Evolutionary conservation across 768 basidiomycete genomes (phyloP).

Genomic region (Collybiopsis confluens): DNA sequence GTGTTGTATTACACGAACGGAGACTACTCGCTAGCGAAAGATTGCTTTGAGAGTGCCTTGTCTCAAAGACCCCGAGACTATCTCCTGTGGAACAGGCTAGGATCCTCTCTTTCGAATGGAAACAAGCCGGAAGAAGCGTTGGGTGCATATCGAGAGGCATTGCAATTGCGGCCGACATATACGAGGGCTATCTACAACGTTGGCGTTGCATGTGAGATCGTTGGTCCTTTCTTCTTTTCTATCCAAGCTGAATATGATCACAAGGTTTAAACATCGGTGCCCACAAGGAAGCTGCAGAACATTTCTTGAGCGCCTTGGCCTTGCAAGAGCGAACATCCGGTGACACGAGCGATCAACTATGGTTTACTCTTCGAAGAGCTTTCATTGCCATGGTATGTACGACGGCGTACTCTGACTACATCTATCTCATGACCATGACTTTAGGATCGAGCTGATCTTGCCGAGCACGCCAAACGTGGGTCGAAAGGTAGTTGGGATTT

Average conservation of each 20-base stretch:
- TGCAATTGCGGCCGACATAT: conserved; percentile 89
- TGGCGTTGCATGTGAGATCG: conserved; percentile 88
- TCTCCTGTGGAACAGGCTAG: conserved; percentile 91
- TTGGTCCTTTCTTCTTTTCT: neutral
- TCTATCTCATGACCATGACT: neutral
- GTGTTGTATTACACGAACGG: conserved; percentile 87
- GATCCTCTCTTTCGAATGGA: conserved; percentile 92
- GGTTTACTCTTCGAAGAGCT: conserved; percentile 83
- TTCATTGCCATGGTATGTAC: conserved; percentile 72
- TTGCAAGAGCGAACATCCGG: conserved; percentile 68
- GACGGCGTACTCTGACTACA: neutral
- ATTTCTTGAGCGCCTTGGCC: conserved; percentile 81
- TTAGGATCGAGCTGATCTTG: conserved; percentile 79
- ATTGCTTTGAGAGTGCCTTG: conserved; percentile 91
- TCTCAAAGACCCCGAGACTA: conserved; percentile 87
- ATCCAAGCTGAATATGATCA: conserved; percentile 9
- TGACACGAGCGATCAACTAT: conserved; percentile 79
- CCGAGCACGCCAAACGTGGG: conserved; percentile 64
- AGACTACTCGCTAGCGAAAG: conserved; percentile 85
- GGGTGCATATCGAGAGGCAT: conserved; percentile 84
- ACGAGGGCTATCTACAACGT: conserved; percentile 98
- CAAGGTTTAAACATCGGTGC: conserved; percentile 94
- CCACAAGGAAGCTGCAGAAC: conserved; percentile 92
- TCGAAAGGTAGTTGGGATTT: conserved; percentile 58
- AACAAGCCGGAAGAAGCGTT: conserved; percentile 92